Base-by-base conservation (phyloP, 306 rosid species). In the Ormosia semicastrata region DNA sequence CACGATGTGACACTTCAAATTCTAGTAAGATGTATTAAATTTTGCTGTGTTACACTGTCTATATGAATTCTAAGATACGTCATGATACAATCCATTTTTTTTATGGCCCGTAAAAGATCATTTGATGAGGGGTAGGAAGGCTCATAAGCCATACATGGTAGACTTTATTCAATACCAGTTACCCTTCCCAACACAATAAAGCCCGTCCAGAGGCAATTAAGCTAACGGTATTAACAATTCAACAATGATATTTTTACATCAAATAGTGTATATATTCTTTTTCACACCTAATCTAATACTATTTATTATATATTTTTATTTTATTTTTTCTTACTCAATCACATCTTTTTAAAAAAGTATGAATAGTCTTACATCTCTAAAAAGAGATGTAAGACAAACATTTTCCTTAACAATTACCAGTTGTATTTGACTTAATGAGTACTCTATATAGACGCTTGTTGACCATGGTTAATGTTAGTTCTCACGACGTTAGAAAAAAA, bases 371-470 rank as follows among this genome's bases (percentile, higher is more conserved):
- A n/a, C n/a, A n/a, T n/a, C n/a, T n/a, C n/a, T n/a, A n/a, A n/a
- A n/a, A n/a, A n/a, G n/a, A n/a, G n/a, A n/a, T n/a, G n/a, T n/a
- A n/a, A n/a, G n/a, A n/a, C n/a, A n/a, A n/a, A n/a, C n/a, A n/a
- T n/a, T n/a, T n/a, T n/a, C n/a, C n/a, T 66, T 15, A 11, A 30
- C 24, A 52, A 63, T 13, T 53, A 65, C 7, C 9, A 5, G 7
- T 76, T 46, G 81, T 76, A 46, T 76, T n/a, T 46, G 72, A 76
- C 50, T 75, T 52, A 9, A 34, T 69, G 43, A 47, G 7, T 11
- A n/a, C 13, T 30, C 47, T 14, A 33, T 5, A 47, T 15, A 29
- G 63, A 34, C n/a, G 34, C 47, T 1, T 9, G 9, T 9, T 69
- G 53, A 13, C 36, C 33, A 65, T 34, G 15, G 24, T 24, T 24